Percentiles rank a stretch among this genome's conserved stretches.
Conservation (phyloP, 768 basidiomycete genomes). For the Lanmaoa rubissima region DNA sequence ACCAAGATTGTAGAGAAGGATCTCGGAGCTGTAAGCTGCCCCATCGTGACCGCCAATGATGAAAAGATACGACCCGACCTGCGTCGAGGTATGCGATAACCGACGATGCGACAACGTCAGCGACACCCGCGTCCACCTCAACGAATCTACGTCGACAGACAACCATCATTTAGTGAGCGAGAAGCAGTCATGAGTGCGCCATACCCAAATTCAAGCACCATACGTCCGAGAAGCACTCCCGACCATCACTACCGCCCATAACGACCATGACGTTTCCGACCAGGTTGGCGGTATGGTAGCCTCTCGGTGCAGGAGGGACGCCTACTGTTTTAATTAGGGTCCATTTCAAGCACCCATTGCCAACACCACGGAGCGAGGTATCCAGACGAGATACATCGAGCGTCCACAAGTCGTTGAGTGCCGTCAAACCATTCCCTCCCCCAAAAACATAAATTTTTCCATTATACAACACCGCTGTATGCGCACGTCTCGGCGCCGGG, state of each 20-base stretch:
- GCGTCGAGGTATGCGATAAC: slow-evolving; percentile 83
- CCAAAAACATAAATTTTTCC: slow-evolving; percentile 84
- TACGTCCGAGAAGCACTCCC: slow-evolving; percentile 83
- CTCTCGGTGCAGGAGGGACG: slow-evolving; percentile 60
- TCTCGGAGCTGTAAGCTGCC: slow-evolving; percentile 64
- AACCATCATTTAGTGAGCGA: not conserved
- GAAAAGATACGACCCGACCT: slow-evolving; percentile 90
- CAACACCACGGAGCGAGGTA: slow-evolving; percentile 19
- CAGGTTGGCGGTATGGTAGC: slow-evolving; percentile 90
- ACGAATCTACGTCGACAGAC: slow-evolving; percentile 18
- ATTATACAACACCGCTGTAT: slow-evolving; percentile 75
- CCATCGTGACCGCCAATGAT: slow-evolving; percentile 89
- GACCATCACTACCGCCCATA: slow-evolving; percentile 89
- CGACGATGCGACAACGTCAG: slow-evolving; percentile 45
- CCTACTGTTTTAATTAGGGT: slow-evolving; percentile 55
- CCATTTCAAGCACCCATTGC: slow-evolving; percentile 47
- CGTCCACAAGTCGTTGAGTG: slow-evolving; percentile 88
- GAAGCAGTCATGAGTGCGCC: slow-evolving; percentile 18
- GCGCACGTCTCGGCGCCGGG: slow-evolving; percentile 78
- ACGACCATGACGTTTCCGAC: slow-evolving; percentile 85
- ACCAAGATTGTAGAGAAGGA: slow-evolving; percentile 89
- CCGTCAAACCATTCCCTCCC: slow-evolving; percentile 90
- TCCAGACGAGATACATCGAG: slow-evolving; percentile 59
- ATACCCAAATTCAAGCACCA: slow-evolving; percentile 84
- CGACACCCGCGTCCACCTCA: slow-evolving; percentile 30